Evolutionary conservation across 768 basidiomycete genomes (phyloP).

Genomic region (Suillus variegatus): DNA sequence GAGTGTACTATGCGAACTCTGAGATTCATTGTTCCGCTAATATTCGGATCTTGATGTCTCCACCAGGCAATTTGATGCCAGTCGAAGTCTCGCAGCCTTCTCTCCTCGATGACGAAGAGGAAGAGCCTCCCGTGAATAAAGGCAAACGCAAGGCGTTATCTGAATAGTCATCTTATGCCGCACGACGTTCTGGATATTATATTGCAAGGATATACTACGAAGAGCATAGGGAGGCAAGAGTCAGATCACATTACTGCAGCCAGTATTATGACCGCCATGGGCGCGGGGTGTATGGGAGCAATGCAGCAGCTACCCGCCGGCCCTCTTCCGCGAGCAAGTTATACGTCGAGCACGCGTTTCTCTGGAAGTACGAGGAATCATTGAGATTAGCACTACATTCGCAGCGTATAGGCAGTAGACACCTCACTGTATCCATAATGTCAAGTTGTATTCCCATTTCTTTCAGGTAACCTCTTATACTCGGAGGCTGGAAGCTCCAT

Average conservation of each 20-base stretch:
- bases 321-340: slow-evolving; percentile 94
- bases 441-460: slow-evolving; percentile 85
- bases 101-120: slow-evolving; percentile 64
- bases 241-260: neutral
- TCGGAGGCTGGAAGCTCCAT: slow-evolving; percentile 70
- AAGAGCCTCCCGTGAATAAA: slow-evolving; percentile 40
- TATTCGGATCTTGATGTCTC: neutral
- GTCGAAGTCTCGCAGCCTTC: slow-evolving; percentile 60
- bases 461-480: slow-evolving; percentile 66
- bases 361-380: slow-evolving; percentile 37
- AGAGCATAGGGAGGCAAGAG: neutral
- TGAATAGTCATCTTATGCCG: slow-evolving; percentile 17
- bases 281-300: slow-evolving; percentile 66
- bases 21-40: neutral
- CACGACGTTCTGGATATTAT: neutral
- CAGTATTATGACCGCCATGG: slow-evolving; percentile 40
- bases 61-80: slow-evolving; percentile 57
- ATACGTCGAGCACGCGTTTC: slow-evolving; percentile 95
- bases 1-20: slow-evolving; percentile 28
- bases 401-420: slow-evolving; percentile 1
- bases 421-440: slow-evolving; percentile 75
- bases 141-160: slow-evolving; percentile 64
- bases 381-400: neutral
- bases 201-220: neutral
- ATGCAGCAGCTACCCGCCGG: slow-evolving; percentile 85